A percentile compares a stretch with the other conserved stretches of the same genome.
phyloP scores from a whole-genome alignment of 1,284 basidiomycete genomes.

The Fomes fomentarius region DNA sequence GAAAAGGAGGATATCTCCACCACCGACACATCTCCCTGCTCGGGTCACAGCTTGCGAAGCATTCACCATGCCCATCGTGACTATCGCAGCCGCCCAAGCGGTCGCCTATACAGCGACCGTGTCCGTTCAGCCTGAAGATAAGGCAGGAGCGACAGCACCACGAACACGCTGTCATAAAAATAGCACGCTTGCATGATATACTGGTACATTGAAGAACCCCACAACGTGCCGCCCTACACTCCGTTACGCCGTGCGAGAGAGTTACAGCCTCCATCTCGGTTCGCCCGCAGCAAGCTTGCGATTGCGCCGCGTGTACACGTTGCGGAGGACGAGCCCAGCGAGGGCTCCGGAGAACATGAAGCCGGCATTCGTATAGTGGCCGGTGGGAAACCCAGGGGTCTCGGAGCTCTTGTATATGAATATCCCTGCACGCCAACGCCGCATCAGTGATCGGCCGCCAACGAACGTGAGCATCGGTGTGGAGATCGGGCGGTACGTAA shows the following conservation, averaged over 20 bases:
- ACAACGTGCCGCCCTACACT: background rate
- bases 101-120: too few relatives aligned
- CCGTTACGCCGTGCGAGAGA: too few relatives aligned
- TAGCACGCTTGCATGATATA: too few relatives aligned
- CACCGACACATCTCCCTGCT: too few relatives aligned
- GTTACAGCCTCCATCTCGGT: constrained; percentile 25
- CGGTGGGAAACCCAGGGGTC: constrained; percentile 37
- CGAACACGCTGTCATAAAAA: too few relatives aligned
- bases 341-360: constrained; percentile 31
- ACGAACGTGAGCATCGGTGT: background rate
- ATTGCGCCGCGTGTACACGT: constrained; percentile 24
- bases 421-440: constrained; percentile 26
- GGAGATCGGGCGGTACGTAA: background rate
- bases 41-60: too few relatives aligned
- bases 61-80: too few relatives aligned
- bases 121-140: too few relatives aligned
- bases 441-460: background rate
- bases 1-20: too few relatives aligned
- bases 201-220: too few relatives aligned
- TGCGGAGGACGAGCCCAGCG: constrained; percentile 22
- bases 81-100: too few relatives aligned
- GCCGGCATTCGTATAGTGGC: constrained; percentile 40
- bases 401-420: constrained; percentile 43
- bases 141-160: too few relatives aligned
- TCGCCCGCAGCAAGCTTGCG: constrained; percentile 18